Percentiles rank a stretch among this genome's conserved stretches.
These are phyloP conservation scores for Fusarium palustre DNA, from an alignment of 2,329 filamentous ascomycete species.

Conservation along the genomic window DNA sequence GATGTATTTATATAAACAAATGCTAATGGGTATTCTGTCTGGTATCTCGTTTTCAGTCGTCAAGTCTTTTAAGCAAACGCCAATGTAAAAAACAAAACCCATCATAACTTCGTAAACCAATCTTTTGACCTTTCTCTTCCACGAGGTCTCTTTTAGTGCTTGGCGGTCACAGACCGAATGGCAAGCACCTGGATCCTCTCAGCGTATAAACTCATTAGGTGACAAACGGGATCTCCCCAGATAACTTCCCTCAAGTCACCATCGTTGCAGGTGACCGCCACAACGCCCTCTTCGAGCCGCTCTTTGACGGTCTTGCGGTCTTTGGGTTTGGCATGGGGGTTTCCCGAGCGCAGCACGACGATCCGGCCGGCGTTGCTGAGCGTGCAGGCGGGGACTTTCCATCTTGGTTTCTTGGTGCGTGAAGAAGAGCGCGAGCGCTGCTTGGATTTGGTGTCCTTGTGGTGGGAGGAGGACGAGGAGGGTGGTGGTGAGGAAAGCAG, in stretches of 20 bases:
- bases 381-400: slow-evolving; percentile 74
- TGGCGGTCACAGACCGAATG: slow-evolving; percentile 62
- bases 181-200: slow-evolving; percentile 78
- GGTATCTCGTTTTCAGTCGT: slow-evolving; percentile 24
- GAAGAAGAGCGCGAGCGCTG: slow-evolving; percentile 29
- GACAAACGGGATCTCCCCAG: slow-evolving; percentile 85
- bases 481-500: slow-evolving; percentile 71
- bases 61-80: slow-evolving; percentile 32
- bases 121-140: background rate
- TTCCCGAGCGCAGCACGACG: slow-evolving; percentile 71
- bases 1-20: slow-evolving; percentile 5
- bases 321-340: slow-evolving; percentile 52
- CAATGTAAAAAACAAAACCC: slow-evolving; percentile 5
- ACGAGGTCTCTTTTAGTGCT: slow-evolving; percentile 6
- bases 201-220: slow-evolving; percentile 83
- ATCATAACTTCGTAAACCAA: slow-evolving; percentile 23
- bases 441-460: slow-evolving; percentile 17
- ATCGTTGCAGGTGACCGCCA: slow-evolving; percentile 76
- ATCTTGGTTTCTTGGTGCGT: slow-evolving; percentile 57
- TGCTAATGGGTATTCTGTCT: slow-evolving; percentile 16
- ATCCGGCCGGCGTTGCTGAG: slow-evolving; percentile 78
- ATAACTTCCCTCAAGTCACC: slow-evolving; percentile 75
- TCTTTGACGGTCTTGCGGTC: slow-evolving; percentile 63
- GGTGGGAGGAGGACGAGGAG: slow-evolving; percentile 28
- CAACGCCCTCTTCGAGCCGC: slow-evolving; percentile 68